These are phyloP conservation scores for Globisporangium orthogonon DNA, from an alignment of 352 stramenopile genomes.

Conservation along the genomic window DNA sequence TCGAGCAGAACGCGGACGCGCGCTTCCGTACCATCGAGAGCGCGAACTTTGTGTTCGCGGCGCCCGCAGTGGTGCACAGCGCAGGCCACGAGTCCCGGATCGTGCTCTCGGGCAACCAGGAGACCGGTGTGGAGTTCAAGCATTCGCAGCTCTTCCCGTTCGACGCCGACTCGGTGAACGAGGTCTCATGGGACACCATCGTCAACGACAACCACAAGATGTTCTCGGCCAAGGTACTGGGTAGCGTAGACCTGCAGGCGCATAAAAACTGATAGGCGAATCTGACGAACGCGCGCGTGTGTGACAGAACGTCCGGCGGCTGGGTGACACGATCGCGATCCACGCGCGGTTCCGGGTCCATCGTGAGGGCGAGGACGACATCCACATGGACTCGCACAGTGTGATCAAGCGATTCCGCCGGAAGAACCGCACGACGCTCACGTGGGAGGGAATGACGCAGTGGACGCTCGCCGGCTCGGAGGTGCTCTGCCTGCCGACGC, in stretches of 20 bases:
- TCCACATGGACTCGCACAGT: conserved; percentile 6
- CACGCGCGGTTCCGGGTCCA: conserved; percentile 5
- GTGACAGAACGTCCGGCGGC: background rate
- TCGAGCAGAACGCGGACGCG: conserved; percentile 2
- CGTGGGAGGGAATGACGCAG: conserved; percentile 11
- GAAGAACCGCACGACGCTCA: conserved; percentile 1
- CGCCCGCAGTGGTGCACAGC: background rate
- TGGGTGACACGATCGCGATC: conserved; percentile 5
- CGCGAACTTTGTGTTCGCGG: background rate
- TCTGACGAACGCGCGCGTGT: background rate
- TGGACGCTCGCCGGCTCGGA: conserved; percentile 1
- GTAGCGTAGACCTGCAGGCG: no score
- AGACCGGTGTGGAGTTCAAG: conserved; percentile 12
- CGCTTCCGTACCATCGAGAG: conserved; percentile 2
- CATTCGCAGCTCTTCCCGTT: conserved; percentile 6
- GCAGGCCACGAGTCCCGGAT: conserved; percentile 7
- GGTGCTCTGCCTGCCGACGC: background rate
- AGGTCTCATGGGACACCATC: conserved; percentile 10
- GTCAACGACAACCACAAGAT: background rate
- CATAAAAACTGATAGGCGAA: background rate
- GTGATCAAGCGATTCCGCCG: conserved; percentile 7
- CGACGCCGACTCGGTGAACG: background rate
- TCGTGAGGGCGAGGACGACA: conserved; percentile 4
- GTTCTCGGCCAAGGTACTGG: conserved; percentile 3
- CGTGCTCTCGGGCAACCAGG: conserved; percentile 3